Percentiles rank a stretch among this genome's conserved stretches.
Evolutionary conservation across 2,329 filamentous ascomycete species (phyloP).

Genomic region (Verticillium longisporum): DNA sequence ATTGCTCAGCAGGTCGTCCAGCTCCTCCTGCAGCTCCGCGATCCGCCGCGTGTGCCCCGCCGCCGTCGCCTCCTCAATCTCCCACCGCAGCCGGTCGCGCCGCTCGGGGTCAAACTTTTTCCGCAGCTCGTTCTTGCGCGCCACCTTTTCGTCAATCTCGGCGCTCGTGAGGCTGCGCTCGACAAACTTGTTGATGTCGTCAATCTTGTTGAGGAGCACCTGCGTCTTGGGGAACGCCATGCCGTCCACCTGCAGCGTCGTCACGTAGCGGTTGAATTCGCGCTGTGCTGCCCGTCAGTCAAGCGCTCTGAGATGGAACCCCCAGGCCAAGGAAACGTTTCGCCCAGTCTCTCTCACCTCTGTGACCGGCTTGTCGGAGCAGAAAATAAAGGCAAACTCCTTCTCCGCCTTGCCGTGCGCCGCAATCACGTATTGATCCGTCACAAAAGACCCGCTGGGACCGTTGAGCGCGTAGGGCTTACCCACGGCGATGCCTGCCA

Average conservation of each 20-base stretch:
- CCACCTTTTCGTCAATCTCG: constrained; percentile 74
- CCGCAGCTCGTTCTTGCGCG: constrained; percentile 61
- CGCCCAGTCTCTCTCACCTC: constrained; percentile 50
- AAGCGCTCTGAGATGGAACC: neutral
- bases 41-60: constrained; percentile 54
- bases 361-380: constrained; percentile 80
- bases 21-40: constrained; percentile 49
- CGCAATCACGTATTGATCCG: constrained; percentile 76
- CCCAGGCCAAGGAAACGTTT: too few species aligned
- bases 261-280: constrained; percentile 77
- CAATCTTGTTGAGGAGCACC: constrained; percentile 63
- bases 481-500: constrained; percentile 67
- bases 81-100: constrained; percentile 58
- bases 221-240: constrained; percentile 68
- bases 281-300: constrained; percentile 32
- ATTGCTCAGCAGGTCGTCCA: constrained; percentile 57
- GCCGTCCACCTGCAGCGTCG: constrained; percentile 65
- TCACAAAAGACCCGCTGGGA: constrained; percentile 71
- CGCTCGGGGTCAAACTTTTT: constrained; percentile 60
- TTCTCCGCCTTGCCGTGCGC: constrained; percentile 78
- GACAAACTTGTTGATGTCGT: constrained; percentile 73
- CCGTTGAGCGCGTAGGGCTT: constrained; percentile 78
- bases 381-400: constrained; percentile 84
- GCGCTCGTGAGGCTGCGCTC: constrained; percentile 75
- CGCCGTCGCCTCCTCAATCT: constrained; percentile 59